phyloP scores from a whole-genome alignment of 352 stramenopile genomes.

The Phytopythium cucurbitacearum region DNA sequence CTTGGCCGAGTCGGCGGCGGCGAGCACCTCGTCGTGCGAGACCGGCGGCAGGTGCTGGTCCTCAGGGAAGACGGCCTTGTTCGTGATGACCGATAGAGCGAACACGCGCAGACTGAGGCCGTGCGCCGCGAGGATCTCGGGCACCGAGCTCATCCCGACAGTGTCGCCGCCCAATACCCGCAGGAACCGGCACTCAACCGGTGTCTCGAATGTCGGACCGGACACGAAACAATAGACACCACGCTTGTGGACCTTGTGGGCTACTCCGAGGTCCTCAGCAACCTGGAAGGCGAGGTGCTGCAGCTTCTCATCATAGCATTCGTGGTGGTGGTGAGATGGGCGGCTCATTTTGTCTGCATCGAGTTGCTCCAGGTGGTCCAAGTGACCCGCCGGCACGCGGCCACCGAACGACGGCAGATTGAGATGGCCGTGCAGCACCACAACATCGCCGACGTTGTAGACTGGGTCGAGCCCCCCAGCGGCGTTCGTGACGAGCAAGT shows the following conservation, averaged over 20 bases:
- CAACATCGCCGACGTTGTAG: constrained; percentile 95
- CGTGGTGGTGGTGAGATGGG: neutral
- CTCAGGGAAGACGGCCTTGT: constrained; percentile 86
- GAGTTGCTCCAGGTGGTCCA: constrained; percentile 94
- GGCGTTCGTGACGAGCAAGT: constrained; percentile 97
- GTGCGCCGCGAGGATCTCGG: constrained; percentile 93
- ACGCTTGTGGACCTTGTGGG: constrained; percentile 75
- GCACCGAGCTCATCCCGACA: constrained; percentile 97
- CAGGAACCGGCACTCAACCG: constrained; percentile 92
- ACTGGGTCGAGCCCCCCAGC: constrained; percentile 92
- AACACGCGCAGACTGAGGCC: constrained; percentile 94
- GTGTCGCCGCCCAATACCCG: constrained; percentile 88
- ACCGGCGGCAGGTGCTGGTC: constrained; percentile 67
- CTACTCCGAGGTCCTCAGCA: constrained; percentile 74
- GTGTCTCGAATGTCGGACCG: constrained; percentile 95
- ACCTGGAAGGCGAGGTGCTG: constrained; percentile 76
- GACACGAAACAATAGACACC: constrained; percentile 97
- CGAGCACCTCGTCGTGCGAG: constrained; percentile 92
- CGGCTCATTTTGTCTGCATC: constrained; percentile 77
- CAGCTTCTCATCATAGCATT: constrained; percentile 90
- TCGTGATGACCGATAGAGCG: constrained; percentile 95
- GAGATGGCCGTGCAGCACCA: constrained; percentile 96
- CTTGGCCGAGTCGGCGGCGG: constrained; percentile 75
- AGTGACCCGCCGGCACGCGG: constrained; percentile 89
- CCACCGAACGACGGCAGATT: constrained; percentile 91